phyloP scores from a whole-genome alignment of 2,329 filamentous ascomycete species.

The Trichophyton benhamiae region DNA sequence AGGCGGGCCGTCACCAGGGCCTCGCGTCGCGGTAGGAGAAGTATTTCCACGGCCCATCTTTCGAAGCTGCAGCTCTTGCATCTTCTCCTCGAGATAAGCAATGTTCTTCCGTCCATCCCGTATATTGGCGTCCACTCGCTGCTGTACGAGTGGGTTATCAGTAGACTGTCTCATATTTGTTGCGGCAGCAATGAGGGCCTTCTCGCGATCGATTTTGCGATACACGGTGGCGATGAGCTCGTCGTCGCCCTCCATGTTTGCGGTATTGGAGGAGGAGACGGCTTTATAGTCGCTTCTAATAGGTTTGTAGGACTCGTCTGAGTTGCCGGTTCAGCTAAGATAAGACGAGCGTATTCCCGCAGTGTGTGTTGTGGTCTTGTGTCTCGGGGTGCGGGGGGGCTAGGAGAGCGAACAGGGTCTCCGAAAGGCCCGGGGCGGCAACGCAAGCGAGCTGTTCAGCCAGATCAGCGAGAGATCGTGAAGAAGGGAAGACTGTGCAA shows the following conservation, averaged over 20 bases:
- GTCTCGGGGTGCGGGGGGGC: not conserved
- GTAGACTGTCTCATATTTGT: constrained; percentile 93
- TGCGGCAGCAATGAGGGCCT: constrained; percentile 84
- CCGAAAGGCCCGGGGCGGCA: not conserved
- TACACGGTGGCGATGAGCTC: constrained; percentile 65
- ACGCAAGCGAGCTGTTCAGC: not conserved
- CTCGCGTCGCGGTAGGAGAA: constrained; percentile 37
- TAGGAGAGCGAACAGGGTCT: not conserved
- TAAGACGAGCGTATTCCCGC: not conserved
- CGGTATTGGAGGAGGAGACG: not conserved
- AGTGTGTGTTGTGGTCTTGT: not conserved
- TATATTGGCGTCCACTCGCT: constrained; percentile 84
- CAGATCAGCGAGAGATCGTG: not conserved
- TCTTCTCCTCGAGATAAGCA: constrained; percentile 86
- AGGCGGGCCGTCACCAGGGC: constrained; percentile 28
- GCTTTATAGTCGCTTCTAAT: not conserved
- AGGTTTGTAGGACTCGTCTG: not conserved
- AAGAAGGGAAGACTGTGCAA: not conserved
- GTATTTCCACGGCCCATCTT: constrained; percentile 46
- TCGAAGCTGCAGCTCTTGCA: constrained; percentile 77
- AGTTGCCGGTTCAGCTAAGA: not conserved
- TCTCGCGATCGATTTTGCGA: constrained; percentile 96
- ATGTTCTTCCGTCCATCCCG: constrained; percentile 87
- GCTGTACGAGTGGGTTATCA: constrained; percentile 81
- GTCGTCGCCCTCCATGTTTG: constrained; percentile 46